Conservation (phyloP, 148 eudicot species). For the Spergularia marina region DNA sequence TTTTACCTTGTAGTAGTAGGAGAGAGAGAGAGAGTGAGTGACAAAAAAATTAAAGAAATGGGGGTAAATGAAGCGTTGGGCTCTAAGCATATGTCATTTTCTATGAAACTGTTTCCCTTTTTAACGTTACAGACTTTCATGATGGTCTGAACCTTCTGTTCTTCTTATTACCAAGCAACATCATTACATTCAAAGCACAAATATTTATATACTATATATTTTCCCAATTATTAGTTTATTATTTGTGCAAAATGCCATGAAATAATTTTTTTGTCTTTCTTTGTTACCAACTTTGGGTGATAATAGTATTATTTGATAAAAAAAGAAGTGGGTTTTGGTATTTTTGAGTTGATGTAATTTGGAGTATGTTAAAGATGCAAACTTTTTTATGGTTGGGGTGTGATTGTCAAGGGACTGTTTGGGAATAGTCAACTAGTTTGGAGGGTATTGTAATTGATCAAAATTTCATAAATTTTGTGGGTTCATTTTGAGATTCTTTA, state of each 20-base stretch:
- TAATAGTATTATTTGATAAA: constrained; percentile 7
- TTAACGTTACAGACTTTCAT: constrained; percentile 40
- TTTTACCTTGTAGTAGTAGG: not conserved
- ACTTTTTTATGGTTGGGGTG: constrained; percentile 4
- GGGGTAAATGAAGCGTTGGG: constrained; percentile 21
- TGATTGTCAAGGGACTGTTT: constrained; percentile 10
- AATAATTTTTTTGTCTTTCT: not conserved
- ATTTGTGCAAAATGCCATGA: not conserved
- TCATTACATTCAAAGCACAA: not conserved
- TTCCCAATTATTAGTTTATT: not conserved
- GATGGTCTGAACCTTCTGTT: constrained; percentile 26
- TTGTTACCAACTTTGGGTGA: not conserved
- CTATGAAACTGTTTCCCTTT: constrained; percentile 29
- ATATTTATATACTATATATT: not conserved
- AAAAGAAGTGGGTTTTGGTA: not conserved
- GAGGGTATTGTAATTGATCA: not conserved
- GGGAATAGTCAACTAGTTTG: constrained; percentile 15
- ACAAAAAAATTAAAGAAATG: not conserved
- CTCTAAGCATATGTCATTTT: constrained; percentile 44
- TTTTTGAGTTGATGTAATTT: not conserved
- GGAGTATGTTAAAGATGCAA: not conserved
- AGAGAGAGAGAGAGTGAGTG: not conserved
- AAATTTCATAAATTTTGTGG: constrained; percentile 18
- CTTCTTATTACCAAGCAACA: constrained; percentile 9
- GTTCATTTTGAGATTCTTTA: not conserved